Conservation (phyloP, 2,329 filamentous ascomycete species). For the Colletotrichum sp. region DNA sequence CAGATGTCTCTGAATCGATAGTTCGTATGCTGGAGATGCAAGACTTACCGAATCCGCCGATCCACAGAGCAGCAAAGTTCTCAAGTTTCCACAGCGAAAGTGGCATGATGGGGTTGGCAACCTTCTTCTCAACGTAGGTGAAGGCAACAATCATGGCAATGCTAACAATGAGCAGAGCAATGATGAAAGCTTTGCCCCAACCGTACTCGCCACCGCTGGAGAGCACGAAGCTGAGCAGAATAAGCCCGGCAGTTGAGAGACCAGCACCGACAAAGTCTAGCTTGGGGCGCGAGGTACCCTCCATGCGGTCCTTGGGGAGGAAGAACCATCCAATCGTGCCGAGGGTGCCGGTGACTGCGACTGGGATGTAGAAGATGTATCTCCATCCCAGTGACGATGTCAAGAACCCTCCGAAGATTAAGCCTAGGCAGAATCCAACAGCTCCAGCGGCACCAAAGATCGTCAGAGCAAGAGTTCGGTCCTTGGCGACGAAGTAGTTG, state of each 20-base stretch:
- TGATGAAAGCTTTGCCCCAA: slow-evolving; percentile 49
- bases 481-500: slow-evolving; percentile 12
- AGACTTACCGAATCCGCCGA: slow-evolving; percentile 39
- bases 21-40: not conserved
- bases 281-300: slow-evolving; percentile 33
- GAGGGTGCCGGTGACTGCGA: slow-evolving; percentile 44
- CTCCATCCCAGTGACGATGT: slow-evolving; percentile 13
- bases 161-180: slow-evolving; percentile 41
- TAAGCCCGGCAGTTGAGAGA: slow-evolving; percentile 44
- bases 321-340: slow-evolving; percentile 33
- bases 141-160: slow-evolving; percentile 42
- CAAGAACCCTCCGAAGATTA: slow-evolving; percentile 9
- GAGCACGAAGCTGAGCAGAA: slow-evolving; percentile 48
- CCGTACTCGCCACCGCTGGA: slow-evolving; percentile 50
- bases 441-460: slow-evolving; percentile 12
- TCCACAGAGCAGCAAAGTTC: slow-evolving; percentile 50
- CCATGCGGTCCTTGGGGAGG: slow-evolving; percentile 40
- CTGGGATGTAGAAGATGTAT: slow-evolving; percentile 15
- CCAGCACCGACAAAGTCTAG: slow-evolving; percentile 46
- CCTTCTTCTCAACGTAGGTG: slow-evolving; percentile 44
- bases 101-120: slow-evolving; percentile 49
- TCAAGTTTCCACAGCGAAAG: slow-evolving; percentile 48
- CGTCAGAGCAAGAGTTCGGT: slow-evolving; percentile 3
- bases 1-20: not conserved
- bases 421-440: slow-evolving; percentile 8